Conservation (phyloP, 2,329 filamentous ascomycete species). For the Xylariaceae sp. region DNA sequence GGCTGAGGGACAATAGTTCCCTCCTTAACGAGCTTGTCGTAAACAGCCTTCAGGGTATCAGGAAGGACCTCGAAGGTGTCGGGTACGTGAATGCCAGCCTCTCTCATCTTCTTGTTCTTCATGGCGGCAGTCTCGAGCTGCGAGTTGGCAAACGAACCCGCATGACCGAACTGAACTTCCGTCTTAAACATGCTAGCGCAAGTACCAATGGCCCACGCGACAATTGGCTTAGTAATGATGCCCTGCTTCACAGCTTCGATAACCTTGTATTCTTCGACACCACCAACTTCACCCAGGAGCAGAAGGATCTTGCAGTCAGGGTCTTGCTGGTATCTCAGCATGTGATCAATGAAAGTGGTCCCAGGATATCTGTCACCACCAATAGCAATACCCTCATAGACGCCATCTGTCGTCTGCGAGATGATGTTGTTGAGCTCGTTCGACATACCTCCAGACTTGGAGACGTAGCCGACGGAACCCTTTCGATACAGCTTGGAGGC, state of each 20-base stretch:
- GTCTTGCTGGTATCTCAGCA: conserved; percentile 94
- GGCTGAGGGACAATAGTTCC: conserved; percentile 83
- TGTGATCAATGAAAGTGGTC: conserved; percentile 98
- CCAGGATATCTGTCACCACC: conserved; percentile 98
- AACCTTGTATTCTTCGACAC: conserved; percentile 99
- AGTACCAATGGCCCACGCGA: conserved; percentile 98
- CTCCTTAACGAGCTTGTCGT: conserved; percentile 82
- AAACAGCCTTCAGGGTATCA: conserved; percentile 73
- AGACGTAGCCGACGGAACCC: conserved; percentile 98
- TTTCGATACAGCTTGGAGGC: conserved; percentile 99
- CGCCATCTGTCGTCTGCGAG: conserved; percentile 92
- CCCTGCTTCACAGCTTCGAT: conserved; percentile 97
- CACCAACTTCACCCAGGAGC: conserved; percentile 96
- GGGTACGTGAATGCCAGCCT: conserved; percentile 92
- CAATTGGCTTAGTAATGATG: conserved; percentile 95
- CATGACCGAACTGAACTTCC: conserved; percentile 98
- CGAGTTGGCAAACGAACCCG: conserved; percentile 98
- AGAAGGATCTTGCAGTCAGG: conserved; percentile 97
- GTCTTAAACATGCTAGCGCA: conserved; percentile 99
- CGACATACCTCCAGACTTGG: conserved; percentile 99
- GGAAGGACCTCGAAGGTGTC: conserved; percentile 97
- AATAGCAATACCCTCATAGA: conserved; percentile 98
- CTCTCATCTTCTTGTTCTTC: conserved; percentile 98
- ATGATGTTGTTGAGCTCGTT: conserved; percentile 99
- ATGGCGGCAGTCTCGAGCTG: conserved; percentile 94